Evolutionary conservation across 441 rosid genomes (phyloP), one percentile per base, ranked within the genome.

Genomic region (Viola pubescens): DNA sequence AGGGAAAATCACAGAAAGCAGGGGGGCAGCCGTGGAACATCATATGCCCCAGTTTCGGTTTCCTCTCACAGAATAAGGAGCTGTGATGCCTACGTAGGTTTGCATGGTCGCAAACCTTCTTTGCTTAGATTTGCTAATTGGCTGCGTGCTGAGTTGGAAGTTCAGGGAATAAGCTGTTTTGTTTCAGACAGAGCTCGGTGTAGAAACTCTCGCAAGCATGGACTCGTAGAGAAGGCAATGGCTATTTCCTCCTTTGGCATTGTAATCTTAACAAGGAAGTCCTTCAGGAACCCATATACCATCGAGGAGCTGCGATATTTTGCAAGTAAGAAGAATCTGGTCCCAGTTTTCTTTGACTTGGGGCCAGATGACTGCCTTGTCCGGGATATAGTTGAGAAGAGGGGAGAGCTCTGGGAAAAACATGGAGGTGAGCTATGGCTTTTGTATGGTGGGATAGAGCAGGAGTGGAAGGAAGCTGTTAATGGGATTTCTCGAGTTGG

Each of bases 361-460:
- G 73, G 81, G 63, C 94, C 85, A 1, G 76, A 79, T 11, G 97
- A 90, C 54, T 94, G 97, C 72, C 89, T 89, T 53, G 96, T 94
- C 44, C 74, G 97, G 66, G 98, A 94, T 71, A 84, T 94, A 46
- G 86, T 90, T 41, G 98, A 94, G 72, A 90, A 81, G 77, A 75
- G 94, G 69, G 98, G 97, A 41, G 97, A 88, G 57, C 64, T 89
- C 63, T 92, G 98, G 98, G 97, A 86, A 76, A 86, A 86, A 70
- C 81, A 86, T 34, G 97, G 96, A 43, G 97, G 97, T 3, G 94
- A 87, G 58, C 47, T 89, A 4, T 89, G 97, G 97, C 70, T 73
- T 77, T 61, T 76, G 38, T 92, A 89, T 34, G 96, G 92, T 16
- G 96, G 97, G 39, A 58, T 85, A 58, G 98, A 90, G 78, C 81